Evolutionary conservation across 1,284 basidiomycete genomes (phyloP), one percentile per base, ranked within the genome.

Genomic region (Cryptococcus neoformans): DNA sequence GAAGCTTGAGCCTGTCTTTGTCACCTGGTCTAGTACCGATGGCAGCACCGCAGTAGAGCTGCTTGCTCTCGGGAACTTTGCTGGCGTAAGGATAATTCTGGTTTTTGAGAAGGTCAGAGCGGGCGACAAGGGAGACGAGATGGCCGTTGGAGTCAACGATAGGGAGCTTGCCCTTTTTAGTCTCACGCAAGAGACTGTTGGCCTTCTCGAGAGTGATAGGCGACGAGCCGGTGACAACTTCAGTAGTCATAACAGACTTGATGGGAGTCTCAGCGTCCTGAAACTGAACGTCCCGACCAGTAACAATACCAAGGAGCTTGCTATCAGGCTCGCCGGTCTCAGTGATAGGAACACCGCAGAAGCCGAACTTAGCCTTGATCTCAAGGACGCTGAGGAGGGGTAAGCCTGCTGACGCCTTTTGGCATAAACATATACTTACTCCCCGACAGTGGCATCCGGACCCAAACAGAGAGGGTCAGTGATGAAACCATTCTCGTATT

Each of bases 401-500:
- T 64, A 53, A 65, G 56, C 16, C 14, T 44, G 7, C 14, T 41
- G 4, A 38, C 34, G 40, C 17, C 37, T 28, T 11, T 11, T 10
- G 28, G 9, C 37, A 34, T 17, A 28, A 12, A 44, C n/a, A 28
- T 28, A 4, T 6, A 71, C 72, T 69, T 60, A 73, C 70, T 98
- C 90, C 63, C 88, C 89, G 48, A 96, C 92, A 41, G 82, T 81
- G 68, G 90, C 83, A 46, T 84, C 78, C 0, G 92, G 90, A 21
- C 86, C 87, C 49, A 95, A 82, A 60, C 89, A 92, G 66, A 93
- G 83, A 42, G 96, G 95, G 72, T 98, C 92, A 55, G 90, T 86
- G 78, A 99, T 99, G 81, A 99, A 98, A 8, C 96, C 96, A 75
- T 99, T 99, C 79, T 98, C 94, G 77, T 92, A 92, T 73, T 94